Base-by-base conservation (phyloP, 331 rosid species). In the Acacia pycnantha region DNA sequence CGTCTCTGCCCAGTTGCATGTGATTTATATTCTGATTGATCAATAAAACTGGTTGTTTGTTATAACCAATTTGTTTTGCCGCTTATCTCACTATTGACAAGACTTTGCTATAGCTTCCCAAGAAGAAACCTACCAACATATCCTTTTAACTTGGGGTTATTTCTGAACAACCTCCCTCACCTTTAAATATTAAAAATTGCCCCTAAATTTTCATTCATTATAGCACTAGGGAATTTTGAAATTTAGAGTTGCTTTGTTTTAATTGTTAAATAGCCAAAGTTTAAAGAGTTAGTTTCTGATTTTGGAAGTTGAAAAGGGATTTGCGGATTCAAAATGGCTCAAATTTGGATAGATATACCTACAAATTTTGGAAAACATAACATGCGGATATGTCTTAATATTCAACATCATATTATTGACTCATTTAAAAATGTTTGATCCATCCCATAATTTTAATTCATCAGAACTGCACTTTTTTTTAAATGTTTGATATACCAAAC, bases 51-150 rank as follows among this genome's bases (percentile, higher is more conserved):
- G 18, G 29, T 44, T 1, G 8, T 69, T 54, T 53, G 13, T 70
- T 80, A 61, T 53, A 56, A 74, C 48, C 44, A 48, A 43, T 70
- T 70, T 44, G 50, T 76, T 87, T 82, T 35, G 37, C 29, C 67
- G 11, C 78, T 69, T 27, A 40, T 67, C 44, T 37, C 69, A 26
- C 18, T 2, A 15, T 13, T 74, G 78, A 66, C 73, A 18, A 37
- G 26, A 24, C 71, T 66, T 31, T 15, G 41, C 43, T 15, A 6
- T 29, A 64, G 41, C 41, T 66, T 66, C 46, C 37, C 11, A 62
- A 62, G n/a, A 3, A 3, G 12, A 37, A 37, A 68, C 37, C 19
- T 35, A 35, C 13, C 3, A 18, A 3, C 14, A 10, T 35, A 3
- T 14, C 2, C n/a, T 6, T 18, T 66, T 3, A 40, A 37, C 16